A percentile compares a stretch with the other conserved stretches of the same genome.
Evolutionary conservation across 177 flowering plant species (phyloP).

Genomic region (Telopea speciosissima): DNA sequence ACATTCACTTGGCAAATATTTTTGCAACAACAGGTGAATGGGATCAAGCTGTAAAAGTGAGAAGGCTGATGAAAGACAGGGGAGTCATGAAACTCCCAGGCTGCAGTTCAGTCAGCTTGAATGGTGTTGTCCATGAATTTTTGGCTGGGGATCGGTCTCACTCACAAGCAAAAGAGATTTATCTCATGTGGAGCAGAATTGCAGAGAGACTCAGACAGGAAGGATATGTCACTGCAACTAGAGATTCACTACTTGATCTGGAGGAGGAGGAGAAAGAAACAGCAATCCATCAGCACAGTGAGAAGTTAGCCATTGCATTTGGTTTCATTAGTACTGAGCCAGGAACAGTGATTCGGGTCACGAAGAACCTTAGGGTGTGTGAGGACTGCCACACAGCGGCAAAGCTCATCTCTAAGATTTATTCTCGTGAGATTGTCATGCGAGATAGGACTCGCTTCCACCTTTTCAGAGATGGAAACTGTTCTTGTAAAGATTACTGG

Average conservation of each 20-base stretch:
- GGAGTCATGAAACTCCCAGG: conserved; percentile 37
- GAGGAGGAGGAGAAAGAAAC: conserved; percentile 31
- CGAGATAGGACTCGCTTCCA: conserved; percentile 37
- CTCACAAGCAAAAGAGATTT: conserved; percentile 21
- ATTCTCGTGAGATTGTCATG: conserved; percentile 27
- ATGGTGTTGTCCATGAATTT: conserved; percentile 38
- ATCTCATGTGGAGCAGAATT: conserved; percentile 20
- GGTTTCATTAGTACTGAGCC: conserved; percentile 22
- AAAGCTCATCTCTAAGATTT: conserved; percentile 33
- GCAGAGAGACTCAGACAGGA: conserved; percentile 21
- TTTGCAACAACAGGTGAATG: conserved; percentile 30
- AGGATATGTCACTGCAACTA: conserved; percentile 27
- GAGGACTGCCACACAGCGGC: conserved; percentile 32
- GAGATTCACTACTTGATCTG: conserved; percentile 25
- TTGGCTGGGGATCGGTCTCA: conserved; percentile 28
- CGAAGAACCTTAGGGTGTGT: conserved; percentile 35
- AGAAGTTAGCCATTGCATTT: conserved; percentile 33
- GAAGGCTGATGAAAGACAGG: conserved; percentile 27
- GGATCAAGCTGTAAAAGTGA: conserved; percentile 32
- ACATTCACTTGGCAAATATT: conserved; percentile 35
- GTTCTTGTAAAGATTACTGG: conserved; percentile 37
- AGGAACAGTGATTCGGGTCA: conserved; percentile 21
- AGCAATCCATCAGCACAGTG: conserved; percentile 27
- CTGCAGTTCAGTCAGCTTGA: conserved; percentile 26
- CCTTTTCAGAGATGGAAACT: conserved; percentile 29